phyloP scores from a whole-genome alignment of 306 rosid species.

The Pyrus betulifolia region DNA sequence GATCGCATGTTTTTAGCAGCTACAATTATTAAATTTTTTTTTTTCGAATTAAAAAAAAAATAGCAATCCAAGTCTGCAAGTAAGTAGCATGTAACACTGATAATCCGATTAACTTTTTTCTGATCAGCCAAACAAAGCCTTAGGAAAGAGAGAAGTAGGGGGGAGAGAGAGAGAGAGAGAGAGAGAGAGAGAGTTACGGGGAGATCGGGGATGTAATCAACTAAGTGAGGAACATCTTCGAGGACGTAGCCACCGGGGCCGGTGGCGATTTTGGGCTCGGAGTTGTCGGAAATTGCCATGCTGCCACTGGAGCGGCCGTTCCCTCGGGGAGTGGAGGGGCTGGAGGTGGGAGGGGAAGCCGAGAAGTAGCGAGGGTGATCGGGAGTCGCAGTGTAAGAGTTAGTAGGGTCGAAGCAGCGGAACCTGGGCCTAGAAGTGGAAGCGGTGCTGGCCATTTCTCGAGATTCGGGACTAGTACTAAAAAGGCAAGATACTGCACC shows the following conservation, averaged over 20 bases:
- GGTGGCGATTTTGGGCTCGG: conserved; percentile 25
- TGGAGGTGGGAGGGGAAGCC: neutral
- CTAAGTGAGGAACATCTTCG: conserved; percentile 55
- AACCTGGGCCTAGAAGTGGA: conserved; percentile 13
- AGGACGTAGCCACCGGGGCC: conserved; percentile 50
- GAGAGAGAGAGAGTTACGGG: conserved; percentile 19
- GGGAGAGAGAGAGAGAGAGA: neutral
- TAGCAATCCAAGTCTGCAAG: neutral
- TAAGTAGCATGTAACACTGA: neutral
- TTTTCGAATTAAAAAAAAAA: too few species aligned
- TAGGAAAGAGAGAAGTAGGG: neutral
- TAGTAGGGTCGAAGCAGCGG: conserved; percentile 29
- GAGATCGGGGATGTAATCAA: conserved; percentile 42
- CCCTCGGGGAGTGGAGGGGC: neutral
- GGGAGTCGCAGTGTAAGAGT: conserved; percentile 1
- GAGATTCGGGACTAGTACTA: neutral
- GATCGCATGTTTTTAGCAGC: neutral
- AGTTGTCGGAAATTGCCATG: conserved; percentile 10
- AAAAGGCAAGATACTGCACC: neutral
- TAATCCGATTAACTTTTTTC: neutral
- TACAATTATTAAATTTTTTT: neutral
- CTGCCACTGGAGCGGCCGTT: neutral
- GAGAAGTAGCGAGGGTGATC: conserved; percentile 8
- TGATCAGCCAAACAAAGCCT: neutral
- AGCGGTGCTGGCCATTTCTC: conserved; percentile 11